These are phyloP conservation scores for Piper longum DNA, from an alignment of 164 flowering plant genomes.

Conservation along the genomic window DNA sequence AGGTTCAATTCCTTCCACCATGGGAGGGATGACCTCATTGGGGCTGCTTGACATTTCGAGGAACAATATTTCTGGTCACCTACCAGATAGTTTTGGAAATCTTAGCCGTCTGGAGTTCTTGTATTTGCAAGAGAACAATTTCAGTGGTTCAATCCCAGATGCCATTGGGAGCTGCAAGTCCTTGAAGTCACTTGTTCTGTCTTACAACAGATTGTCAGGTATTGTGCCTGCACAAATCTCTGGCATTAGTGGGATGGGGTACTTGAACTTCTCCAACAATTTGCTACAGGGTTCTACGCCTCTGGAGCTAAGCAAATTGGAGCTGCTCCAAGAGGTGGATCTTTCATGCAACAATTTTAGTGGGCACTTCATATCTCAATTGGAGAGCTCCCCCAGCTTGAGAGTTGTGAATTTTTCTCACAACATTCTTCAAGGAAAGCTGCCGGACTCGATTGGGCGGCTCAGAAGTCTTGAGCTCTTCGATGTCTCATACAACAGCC, in stretches of 20 bases:
- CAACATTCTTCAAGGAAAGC: conserved; percentile 31
- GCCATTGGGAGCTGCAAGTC: conserved; percentile 26
- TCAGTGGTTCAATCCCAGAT: conserved; percentile 40
- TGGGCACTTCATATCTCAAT: conserved; percentile 28
- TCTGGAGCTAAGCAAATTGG: conserved; percentile 34
- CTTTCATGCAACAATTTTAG: conserved; percentile 37
- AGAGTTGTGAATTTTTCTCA: conserved; percentile 26
- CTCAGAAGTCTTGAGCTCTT: conserved; percentile 28
- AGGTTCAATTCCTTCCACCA: conserved; percentile 22
- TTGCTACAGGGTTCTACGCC: conserved; percentile 38
- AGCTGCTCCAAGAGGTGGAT: conserved; percentile 31
- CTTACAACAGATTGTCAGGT: conserved; percentile 39
- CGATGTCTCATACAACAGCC: conserved; percentile 32
- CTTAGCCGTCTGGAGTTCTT: conserved; percentile 16
- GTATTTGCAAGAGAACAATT: conserved; percentile 37
- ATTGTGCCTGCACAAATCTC: conserved; percentile 27
- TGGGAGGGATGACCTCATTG: conserved; percentile 21
- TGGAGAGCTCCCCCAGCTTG: conserved; percentile 33
- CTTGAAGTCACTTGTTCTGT: conserved; percentile 38
- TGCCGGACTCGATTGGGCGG: conserved; percentile 34
- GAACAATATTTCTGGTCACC: conserved; percentile 30
- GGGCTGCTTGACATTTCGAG: conserved; percentile 41
- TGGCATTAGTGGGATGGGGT: conserved; percentile 22
- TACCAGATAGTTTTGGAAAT: conserved; percentile 33
- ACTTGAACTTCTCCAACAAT: conserved; percentile 46